These are phyloP conservation scores for Quercus agrifolia DNA, from an alignment of 306 rosid genomes.

Conservation along the genomic window DNA sequence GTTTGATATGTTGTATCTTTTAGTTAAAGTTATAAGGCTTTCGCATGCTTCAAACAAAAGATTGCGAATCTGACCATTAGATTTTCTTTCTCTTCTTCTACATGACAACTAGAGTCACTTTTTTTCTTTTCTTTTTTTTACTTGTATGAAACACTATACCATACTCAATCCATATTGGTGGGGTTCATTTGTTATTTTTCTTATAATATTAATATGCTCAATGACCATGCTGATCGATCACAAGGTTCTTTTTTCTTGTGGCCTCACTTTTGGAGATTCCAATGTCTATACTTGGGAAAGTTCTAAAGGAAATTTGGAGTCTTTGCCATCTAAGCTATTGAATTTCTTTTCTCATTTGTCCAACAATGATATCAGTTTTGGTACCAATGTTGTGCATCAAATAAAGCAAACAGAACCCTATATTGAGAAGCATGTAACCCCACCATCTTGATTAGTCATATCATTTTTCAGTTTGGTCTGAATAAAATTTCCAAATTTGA, in stretches of 20 bases:
- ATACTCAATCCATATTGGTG: neutral
- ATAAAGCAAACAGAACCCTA: neutral
- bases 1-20: conserved; percentile 8
- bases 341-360: conserved; percentile 1
- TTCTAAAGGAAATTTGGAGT: neutral
- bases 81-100: conserved; percentile 18
- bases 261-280: conserved; percentile 12
- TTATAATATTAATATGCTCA: neutral
- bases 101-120: neutral
- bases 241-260: neutral
- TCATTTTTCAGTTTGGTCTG: no score
- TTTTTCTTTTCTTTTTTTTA: neutral
- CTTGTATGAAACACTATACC: neutral
- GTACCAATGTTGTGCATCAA: neutral
- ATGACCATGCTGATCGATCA: neutral
- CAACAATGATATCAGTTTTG: neutral
- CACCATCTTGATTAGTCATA: neutral
- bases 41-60: conserved; percentile 16
- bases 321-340: conserved; percentile 14
- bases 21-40: neutral
- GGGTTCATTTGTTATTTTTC: neutral
- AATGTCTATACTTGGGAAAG: conserved; percentile 17
- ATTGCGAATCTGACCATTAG: conserved; percentile 19
- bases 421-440: neutral
- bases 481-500: no score